Evolutionary conservation across 176 grass and related monocot species (phyloP).

Genomic region (Zoysia pacifica): DNA sequence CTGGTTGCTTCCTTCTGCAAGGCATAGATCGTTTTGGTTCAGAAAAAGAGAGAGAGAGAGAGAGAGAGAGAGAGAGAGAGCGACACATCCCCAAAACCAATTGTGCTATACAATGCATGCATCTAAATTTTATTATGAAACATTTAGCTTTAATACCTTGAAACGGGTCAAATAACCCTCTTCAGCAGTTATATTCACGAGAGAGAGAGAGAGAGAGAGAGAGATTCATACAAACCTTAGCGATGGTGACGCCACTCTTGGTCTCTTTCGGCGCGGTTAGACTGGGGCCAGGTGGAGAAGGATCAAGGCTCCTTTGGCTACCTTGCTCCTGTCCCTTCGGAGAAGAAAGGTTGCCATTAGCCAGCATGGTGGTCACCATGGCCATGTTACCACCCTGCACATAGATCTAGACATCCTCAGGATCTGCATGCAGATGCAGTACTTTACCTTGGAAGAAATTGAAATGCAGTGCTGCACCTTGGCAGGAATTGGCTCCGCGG

Average conservation of each 20-base stretch:
- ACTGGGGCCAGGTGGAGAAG: conserved; percentile 10
- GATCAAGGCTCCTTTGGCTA: conserved; percentile 24
- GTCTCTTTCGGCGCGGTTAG: conserved; percentile 23
- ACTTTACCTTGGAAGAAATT: no score
- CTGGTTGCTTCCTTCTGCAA: conserved; percentile 63
- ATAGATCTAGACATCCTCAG: no score
- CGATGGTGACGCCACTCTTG: conserved; percentile 36
- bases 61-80: no score
- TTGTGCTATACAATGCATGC: no score
- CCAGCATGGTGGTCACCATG: conserved; percentile 41
- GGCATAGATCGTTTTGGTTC: conserved; percentile 8
- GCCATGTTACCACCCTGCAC: background rate
- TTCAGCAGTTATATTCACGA: no score
- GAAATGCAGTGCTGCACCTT: conserved; percentile 39
- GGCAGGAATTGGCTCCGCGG: conserved; percentile 35
- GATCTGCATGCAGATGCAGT: no score
- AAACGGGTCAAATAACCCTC: no score
- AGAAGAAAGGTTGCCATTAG: conserved; percentile 46
- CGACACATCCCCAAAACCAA: no score
- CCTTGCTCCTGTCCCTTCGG: conserved; percentile 39
- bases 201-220: conserved; percentile 9
- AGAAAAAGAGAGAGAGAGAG: background rate
- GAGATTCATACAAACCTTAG: conserved; percentile 32
- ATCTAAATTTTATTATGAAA: no score
- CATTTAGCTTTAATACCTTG: no score